Base-by-base conservation (phyloP, 257 asterid species). In the Penstemon barbatus region DNA sequence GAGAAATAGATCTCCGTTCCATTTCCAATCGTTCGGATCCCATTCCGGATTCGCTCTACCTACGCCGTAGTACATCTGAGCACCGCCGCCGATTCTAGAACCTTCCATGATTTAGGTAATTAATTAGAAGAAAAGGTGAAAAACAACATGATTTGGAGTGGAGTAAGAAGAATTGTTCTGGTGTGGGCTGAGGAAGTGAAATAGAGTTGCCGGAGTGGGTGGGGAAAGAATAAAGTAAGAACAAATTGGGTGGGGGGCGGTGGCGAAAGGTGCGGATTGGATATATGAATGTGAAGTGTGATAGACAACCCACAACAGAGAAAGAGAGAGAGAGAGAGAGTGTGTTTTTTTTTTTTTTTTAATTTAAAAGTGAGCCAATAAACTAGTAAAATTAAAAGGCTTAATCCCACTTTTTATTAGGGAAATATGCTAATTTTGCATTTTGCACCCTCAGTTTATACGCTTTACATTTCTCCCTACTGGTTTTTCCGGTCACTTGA, bases 1-100 rank as follows among this genome's bases (percentile, higher is more conserved):
- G 15, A 82, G 54, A 74, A 88, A 86, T 45, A 90, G 90, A 75
- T 88, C 87, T 4, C 94, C 90, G 42, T 90, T 90, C 97, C 97
- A 90, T 73, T 79, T 84, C 96, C 97, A 90, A 6, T 78, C 78
- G 41, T 70, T 70, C 9, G 84, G 86, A 84, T 90, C 94, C 97
- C 97, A 90, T 19, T 90, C 97, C 70, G 68, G 64, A 58, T 65
- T 77, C 43, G 81, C 77, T 49, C 79, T 79, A 61, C 84, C 79
- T 74, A 83, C 8, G 80, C 81, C 81, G 57, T 80, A 79, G 50
- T 72, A 71, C 43, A 76, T 69, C 66, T 71, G 85, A 75, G 87
- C 76, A 68, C 77, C 78, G 19, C 75, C 80, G 42, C 82, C 86
- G 56, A 75, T 56, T 63, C 77, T 65, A 50, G 86, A 1, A 25